phyloP scores from a whole-genome alignment of 768 basidiomycete species.

The Mycena venus region DNA sequence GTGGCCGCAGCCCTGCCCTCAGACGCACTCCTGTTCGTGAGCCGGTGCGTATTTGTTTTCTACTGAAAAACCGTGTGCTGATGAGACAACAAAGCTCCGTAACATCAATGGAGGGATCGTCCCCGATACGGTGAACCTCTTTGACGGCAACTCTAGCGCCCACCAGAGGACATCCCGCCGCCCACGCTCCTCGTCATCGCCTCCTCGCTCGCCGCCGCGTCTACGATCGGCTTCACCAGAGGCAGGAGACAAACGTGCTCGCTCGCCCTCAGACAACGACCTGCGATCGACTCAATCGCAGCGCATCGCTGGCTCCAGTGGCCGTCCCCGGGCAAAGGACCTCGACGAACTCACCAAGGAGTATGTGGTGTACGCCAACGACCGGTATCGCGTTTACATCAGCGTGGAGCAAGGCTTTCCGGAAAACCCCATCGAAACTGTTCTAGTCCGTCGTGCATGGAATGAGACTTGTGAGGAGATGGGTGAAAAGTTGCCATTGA shows the following conservation, averaged over 20 bases:
- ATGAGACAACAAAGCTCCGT: neutral
- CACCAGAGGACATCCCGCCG: neutral
- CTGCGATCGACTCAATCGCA: neutral
- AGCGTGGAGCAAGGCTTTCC: constrained; percentile 19
- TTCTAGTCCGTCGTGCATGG: constrained; percentile 19
- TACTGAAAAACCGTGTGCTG: neutral
- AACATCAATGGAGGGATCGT: constrained; percentile 6
- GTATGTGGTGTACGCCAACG: constrained; percentile 3
- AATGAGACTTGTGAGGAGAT: neutral
- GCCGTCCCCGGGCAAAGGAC: constrained; percentile 31
- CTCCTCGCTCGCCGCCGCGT: neutral
- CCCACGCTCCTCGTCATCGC: neutral
- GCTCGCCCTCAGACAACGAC: neutral
- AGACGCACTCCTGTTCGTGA: neutral
- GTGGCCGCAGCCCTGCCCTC: too few species aligned
- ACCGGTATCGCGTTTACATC: constrained; percentile 9
- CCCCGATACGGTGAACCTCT: neutral
- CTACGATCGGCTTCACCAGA: neutral
- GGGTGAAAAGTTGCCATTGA: neutral
- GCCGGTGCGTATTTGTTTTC: neutral
- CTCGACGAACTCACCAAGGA: constrained; percentile 23
- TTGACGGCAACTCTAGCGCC: neutral
- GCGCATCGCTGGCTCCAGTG: neutral
- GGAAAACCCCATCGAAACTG: neutral
- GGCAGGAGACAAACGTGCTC: neutral